These are phyloP conservation scores for Talaromyces proteolyticus DNA, from an alignment of 495 filamentous ascomycete species.

Conservation along the genomic window DNA sequence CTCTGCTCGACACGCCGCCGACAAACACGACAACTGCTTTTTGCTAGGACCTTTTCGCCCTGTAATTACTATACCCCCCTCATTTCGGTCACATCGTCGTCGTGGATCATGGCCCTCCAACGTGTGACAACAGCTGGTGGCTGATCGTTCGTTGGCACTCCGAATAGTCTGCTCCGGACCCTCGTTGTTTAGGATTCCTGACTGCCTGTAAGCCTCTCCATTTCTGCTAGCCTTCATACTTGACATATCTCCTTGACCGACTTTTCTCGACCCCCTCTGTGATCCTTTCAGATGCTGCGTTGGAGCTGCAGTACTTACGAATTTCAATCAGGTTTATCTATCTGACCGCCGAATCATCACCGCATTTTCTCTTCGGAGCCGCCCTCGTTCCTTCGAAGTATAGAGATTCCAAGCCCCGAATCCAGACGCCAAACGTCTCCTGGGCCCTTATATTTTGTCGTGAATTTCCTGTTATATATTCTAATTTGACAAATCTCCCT, in stretches of 20 bases:
- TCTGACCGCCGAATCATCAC: too few relatives aligned
- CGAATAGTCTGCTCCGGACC: background rate
- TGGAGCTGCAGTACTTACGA: background rate
- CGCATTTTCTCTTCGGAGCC: too few relatives aligned
- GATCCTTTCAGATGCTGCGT: background rate
- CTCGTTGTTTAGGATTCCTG: background rate
- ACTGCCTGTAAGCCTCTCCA: background rate
- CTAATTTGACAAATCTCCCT: too few relatives aligned
- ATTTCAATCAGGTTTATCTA: background rate
- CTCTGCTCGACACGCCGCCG: conserved; percentile 2
- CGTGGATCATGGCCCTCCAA: conserved; percentile 5
- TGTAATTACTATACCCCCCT: background rate
- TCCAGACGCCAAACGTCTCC: too few relatives aligned
- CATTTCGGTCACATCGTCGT: background rate
- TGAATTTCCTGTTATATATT: too few relatives aligned
- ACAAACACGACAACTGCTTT: background rate
- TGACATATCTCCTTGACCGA: background rate
- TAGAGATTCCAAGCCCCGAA: too few relatives aligned
- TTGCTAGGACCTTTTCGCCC: background rate
- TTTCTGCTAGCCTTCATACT: too few relatives aligned
- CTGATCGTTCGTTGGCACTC: conserved; percentile 2
- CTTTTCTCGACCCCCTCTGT: background rate
- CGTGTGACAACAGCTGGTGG: conserved; percentile 6
- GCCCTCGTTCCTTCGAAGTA: too few relatives aligned
- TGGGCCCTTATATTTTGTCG: background rate